Base-by-base conservation (phyloP, 208 protist genomes). In the Crithidia thermophila region DNA sequence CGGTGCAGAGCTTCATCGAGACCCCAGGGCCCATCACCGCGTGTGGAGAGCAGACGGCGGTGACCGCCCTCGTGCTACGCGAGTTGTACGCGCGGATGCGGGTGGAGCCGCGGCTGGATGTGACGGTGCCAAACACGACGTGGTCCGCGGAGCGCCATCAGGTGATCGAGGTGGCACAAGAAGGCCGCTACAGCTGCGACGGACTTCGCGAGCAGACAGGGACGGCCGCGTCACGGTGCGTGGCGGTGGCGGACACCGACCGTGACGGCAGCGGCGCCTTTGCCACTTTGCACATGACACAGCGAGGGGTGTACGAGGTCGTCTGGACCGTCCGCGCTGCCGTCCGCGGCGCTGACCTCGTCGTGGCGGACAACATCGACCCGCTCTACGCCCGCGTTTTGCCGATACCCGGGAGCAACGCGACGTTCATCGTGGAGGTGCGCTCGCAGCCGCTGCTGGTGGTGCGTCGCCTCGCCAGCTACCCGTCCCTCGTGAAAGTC, bases 1-100 rank as follows among this genome's bases (percentile, higher is more conserved):
- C 87, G 1, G 63, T 96, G 43, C 90, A 96, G 57, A 68, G 69
- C n/a, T 59, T 89, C 53, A 40, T 94, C 4, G 31, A 70, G 11
- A 69, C 78, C 5, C 28, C 66, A 4, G 64, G 62, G 6, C 82
- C 83, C 0, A 23, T 67, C 18, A 94, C 87, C 0, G 83, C 78
- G 42, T 96, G 90, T 46, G 58, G 53, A 14, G 78, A 83, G 47
- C 21, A 67, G 25, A 64, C 85, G 18, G 50, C 68, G 0, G 57
- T 92, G 3, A 68, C 81, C 25, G 90, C 83, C 28, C 59, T 88
- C n/a, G 18, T 72, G 4, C 39, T 93, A 36, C 73, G 72, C 10
- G 43, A 57, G 33, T 65, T 90, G 25, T 59, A 93, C 18, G 56
- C 61, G 49, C 50, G 53, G 4, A 93, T 93, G 81, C 89, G 78